These are phyloP conservation scores for Pecoramyces ruminantium DNA, from an alignment of 192 early-diverging fungal genomes.

Conservation along the genomic window DNA sequence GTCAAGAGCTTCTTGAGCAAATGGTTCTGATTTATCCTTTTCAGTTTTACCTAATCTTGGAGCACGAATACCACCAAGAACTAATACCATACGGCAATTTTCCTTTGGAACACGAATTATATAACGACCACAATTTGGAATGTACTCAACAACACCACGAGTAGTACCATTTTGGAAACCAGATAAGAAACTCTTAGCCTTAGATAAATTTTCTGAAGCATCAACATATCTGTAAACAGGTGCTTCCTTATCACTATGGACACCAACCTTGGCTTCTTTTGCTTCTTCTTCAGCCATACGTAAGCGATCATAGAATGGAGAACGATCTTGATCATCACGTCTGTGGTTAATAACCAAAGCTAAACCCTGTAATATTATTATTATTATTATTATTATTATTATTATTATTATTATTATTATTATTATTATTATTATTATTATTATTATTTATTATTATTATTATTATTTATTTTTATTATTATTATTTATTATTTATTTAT, in stretches of 20 bases:
- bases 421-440: too few species aligned
- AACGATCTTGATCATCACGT: conserved; percentile 72
- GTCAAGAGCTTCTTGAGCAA: conserved; percentile 63
- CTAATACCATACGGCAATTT: conserved; percentile 64
- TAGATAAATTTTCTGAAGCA: conserved; percentile 63
- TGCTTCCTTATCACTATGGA: conserved; percentile 70
- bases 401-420: too few species aligned
- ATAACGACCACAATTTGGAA: conserved; percentile 67
- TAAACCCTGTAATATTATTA: conserved; percentile 22
- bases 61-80: conserved; percentile 68
- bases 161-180: conserved; percentile 62
- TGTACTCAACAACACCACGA: conserved; percentile 76
- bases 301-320: conserved; percentile 70
- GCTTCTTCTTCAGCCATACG: conserved; percentile 67
- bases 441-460: too few species aligned
- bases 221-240: conserved; percentile 58
- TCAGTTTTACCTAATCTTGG: conserved; percentile 52
- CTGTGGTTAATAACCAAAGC: conserved; percentile 66
- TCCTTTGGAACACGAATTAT: conserved; percentile 71
- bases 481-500: too few species aligned
- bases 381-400: too few species aligned
- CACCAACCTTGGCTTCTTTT: conserved; percentile 47
- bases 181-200: conserved; percentile 73
- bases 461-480: too few species aligned
- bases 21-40: conserved; percentile 64